phyloP scores from a whole-genome alignment of 2,329 filamentous ascomycete species.

The Trichoderma atroviride region DNA sequence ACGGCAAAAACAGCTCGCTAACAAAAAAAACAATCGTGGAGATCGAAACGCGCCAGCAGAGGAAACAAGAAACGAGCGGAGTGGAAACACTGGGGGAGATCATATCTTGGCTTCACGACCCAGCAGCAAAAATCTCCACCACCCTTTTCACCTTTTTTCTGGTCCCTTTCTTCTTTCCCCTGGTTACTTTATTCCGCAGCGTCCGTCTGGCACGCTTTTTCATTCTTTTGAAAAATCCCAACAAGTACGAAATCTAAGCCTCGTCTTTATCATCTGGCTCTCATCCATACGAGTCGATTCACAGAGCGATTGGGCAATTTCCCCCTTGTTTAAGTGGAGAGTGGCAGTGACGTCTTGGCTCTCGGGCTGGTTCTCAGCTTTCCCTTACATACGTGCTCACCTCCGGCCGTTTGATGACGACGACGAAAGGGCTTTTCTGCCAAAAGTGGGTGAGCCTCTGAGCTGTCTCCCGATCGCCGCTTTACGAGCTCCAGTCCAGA shows the following conservation, averaged over 20 bases:
- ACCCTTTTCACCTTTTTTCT: not conserved
- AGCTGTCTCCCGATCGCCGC: conserved; percentile 13
- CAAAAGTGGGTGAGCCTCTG: conserved; percentile 21
- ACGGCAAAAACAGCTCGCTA: conserved; percentile 7
- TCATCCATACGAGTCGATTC: not conserved
- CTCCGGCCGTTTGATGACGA: conserved; percentile 17
- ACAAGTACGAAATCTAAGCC: not conserved
- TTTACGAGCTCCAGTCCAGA: not conserved
- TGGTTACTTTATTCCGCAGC: not conserved
- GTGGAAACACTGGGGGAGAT: conserved; percentile 17
- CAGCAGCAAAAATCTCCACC: conserved; percentile 14
- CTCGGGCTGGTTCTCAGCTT: not conserved
- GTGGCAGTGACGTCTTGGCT: conserved; percentile 11
- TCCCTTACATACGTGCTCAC: conserved; percentile 12
- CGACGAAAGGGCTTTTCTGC: not conserved
- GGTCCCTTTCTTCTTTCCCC: not conserved
- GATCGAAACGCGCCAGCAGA: conserved; percentile 12
- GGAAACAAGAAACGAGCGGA: conserved; percentile 3
- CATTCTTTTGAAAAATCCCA: not conserved
- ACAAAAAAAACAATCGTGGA: not conserved
- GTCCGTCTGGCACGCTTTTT: not conserved
- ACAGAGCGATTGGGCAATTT: not conserved
- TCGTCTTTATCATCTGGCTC: not conserved
- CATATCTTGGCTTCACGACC: conserved; percentile 12
- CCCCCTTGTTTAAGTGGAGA: conserved; percentile 2